Percentiles rank a stretch among this genome's conserved stretches.
Evolutionary conservation across 2,329 filamentous ascomycete genomes (phyloP).

Genomic region (Phoma herbarum): DNA sequence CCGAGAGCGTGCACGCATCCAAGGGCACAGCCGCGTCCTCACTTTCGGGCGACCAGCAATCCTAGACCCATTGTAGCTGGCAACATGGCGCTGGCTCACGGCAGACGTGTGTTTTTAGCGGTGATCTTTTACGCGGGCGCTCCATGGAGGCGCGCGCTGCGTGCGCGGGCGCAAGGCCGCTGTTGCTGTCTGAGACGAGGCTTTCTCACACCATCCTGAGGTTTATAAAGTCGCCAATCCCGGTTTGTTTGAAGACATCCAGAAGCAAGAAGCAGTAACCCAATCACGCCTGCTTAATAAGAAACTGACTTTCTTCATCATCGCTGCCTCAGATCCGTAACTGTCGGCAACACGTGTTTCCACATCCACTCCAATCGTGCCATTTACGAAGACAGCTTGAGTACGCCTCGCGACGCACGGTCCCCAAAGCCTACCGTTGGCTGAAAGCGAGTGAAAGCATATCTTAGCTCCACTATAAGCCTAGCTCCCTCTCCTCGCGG

Average conservation of each 20-base stretch:
- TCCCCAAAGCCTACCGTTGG: slow-evolving; percentile 2
- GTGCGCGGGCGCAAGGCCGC: slow-evolving; percentile 13
- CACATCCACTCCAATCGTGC: slow-evolving; percentile 3
- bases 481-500: slow-evolving; percentile 10
- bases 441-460: slow-evolving; percentile 19
- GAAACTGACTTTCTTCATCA: not conserved
- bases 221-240: slow-evolving; percentile 17
- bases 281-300: not conserved
- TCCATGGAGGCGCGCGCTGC: slow-evolving; percentile 8
- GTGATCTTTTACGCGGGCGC: not conserved
- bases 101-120: slow-evolving; percentile 14
- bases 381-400: slow-evolving; percentile 10
- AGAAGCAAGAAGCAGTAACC: not conserved
- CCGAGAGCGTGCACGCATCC: slow-evolving; percentile 11
- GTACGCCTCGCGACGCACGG: slow-evolving; percentile 19
- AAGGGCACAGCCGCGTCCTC: slow-evolving; percentile 20
- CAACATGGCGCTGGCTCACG: slow-evolving; percentile 9
- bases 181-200: slow-evolving; percentile 17
- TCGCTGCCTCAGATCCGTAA: slow-evolving; percentile 1
- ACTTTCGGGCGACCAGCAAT: slow-evolving; percentile 5
- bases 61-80: slow-evolving; percentile 7
- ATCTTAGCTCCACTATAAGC: slow-evolving; percentile 17
- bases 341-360: not conserved
- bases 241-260: slow-evolving; percentile 4
- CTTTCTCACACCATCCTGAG: slow-evolving; percentile 20